Percentiles rank a stretch among this genome's conserved stretches.
These are phyloP conservation scores for Emmonsia crescens DNA, from an alignment of 2,329 filamentous ascomycete species.

Conservation along the genomic window DNA sequence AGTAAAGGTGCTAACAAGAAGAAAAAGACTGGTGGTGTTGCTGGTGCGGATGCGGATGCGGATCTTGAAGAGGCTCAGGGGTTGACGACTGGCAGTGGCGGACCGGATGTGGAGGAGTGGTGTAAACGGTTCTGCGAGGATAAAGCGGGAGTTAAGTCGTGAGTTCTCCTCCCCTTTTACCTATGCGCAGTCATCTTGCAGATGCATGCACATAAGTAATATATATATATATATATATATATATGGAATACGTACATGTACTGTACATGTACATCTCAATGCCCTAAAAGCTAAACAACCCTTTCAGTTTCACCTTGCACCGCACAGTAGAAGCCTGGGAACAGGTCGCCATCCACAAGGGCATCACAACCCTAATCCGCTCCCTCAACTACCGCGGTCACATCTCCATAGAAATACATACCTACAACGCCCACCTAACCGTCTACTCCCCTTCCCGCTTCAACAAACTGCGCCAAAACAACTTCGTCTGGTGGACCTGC, in stretches of 20 bases:
- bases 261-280: neutral
- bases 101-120: constrained; percentile 18
- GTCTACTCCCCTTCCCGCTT: constrained; percentile 32
- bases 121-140: constrained; percentile 29
- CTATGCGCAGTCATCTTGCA: neutral
- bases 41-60: neutral
- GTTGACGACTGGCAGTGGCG: constrained; percentile 13
- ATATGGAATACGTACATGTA: too few relatives aligned
- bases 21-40: neutral
- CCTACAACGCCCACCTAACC: constrained; percentile 22
- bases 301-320: constrained; percentile 21
- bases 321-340: constrained; percentile 20
- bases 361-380: constrained; percentile 28
- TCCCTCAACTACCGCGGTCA: constrained; percentile 28
- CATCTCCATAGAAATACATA: constrained; percentile 16
- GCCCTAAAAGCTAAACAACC: constrained; percentile 16
- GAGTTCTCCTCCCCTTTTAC: constrained; percentile 6
- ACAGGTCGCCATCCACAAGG: constrained; percentile 16
- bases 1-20: constrained; percentile 5
- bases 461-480: constrained; percentile 26
- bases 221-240: too few relatives aligned
- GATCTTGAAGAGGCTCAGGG: constrained; percentile 11
- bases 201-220: neutral
- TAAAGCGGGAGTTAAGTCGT: constrained; percentile 28
- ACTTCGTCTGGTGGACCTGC: constrained; percentile 24